phyloP scores from a whole-genome alignment of 2,329 filamentous ascomycete genomes.

The Ophiostoma populinum region DNA sequence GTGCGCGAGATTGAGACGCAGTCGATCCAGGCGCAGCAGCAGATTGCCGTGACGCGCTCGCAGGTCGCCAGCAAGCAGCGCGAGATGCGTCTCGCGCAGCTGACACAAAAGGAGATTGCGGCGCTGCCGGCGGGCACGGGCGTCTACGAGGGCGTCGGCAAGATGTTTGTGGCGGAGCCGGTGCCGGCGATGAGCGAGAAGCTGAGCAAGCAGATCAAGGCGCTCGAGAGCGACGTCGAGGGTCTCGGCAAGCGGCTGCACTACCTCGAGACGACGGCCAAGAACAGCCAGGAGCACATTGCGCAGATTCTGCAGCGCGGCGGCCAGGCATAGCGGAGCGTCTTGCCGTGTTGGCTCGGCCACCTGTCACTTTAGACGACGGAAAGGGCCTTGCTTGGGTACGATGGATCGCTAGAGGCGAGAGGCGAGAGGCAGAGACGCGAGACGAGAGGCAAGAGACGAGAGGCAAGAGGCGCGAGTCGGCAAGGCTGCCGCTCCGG shows the following conservation, averaged over 20 bases:
- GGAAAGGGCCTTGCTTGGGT: no score
- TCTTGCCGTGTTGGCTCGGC: no score
- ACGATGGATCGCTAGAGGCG: no score
- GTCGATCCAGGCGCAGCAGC: conserved; percentile 74
- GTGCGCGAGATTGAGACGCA: conserved; percentile 89
- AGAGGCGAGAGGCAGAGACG: no score
- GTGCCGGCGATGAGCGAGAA: conserved; percentile 58
- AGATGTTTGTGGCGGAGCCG: conserved; percentile 85
- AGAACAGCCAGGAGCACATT: conserved; percentile 84
- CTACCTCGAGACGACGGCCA: conserved; percentile 86
- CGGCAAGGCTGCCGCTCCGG: no score
- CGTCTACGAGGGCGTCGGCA: conserved; percentile 89
- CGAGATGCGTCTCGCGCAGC: conserved; percentile 72
- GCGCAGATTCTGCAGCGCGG: conserved; percentile 63
- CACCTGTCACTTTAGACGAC: no score
- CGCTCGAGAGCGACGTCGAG: conserved; percentile 60
- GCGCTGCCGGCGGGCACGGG: conserved; percentile 57
- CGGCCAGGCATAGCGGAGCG: conserved; percentile 9
- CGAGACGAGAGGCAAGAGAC: no score
- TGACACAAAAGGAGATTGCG: conserved; percentile 73
- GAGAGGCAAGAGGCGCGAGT: no score
- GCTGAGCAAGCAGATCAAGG: conserved; percentile 55
- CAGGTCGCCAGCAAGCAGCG: conserved; percentile 76
- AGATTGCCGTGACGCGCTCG: conserved; percentile 69
- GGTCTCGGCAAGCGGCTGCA: conserved; percentile 76